These are phyloP conservation scores for Meredithiella fracta DNA, from an alignment of 2,329 filamentous ascomycete genomes.

Conservation along the genomic window DNA sequence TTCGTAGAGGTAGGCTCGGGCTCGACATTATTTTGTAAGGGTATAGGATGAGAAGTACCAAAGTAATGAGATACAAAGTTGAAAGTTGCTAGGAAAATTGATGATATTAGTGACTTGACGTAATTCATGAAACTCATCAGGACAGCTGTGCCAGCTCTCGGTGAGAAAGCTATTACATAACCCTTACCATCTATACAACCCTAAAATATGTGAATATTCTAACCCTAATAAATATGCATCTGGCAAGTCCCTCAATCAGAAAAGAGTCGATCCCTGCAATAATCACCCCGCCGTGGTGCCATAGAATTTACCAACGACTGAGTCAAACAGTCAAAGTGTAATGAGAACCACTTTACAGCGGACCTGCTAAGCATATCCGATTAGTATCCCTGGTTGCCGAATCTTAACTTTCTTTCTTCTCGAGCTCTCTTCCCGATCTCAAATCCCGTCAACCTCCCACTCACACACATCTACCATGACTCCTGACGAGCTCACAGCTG, in stretches of 20 bases:
- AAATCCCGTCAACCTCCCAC: not conserved
- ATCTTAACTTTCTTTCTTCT: slow-evolving; percentile 2
- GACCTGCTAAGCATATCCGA: not conserved
- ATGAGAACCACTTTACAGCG: not conserved
- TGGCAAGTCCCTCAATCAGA: not conserved
- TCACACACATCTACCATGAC: slow-evolving; percentile 31
- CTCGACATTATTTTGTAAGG: not conserved
- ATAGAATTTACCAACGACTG: slow-evolving; percentile 7
- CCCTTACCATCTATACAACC: not conserved
- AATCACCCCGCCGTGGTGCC: slow-evolving; percentile 10
- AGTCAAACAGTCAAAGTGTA: slow-evolving; percentile 6
- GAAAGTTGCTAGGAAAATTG: too few species aligned
- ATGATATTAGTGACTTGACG: too few species aligned
- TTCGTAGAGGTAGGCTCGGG: not conserved
- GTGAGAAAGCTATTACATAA: not conserved
- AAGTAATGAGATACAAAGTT: not conserved
- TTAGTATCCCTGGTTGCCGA: not conserved
- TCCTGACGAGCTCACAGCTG: slow-evolving; percentile 35
- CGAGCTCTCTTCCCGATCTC: not conserved
- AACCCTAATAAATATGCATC: not conserved
- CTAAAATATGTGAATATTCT: too few species aligned
- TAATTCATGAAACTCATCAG: not conserved
- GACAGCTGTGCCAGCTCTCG: not conserved
- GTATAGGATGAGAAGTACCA: not conserved
- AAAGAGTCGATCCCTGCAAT: not conserved